Evolutionary conservation across 2,329 filamentous ascomycete genomes (phyloP).

Genomic region (Aspergillus pseudonomiae): DNA sequence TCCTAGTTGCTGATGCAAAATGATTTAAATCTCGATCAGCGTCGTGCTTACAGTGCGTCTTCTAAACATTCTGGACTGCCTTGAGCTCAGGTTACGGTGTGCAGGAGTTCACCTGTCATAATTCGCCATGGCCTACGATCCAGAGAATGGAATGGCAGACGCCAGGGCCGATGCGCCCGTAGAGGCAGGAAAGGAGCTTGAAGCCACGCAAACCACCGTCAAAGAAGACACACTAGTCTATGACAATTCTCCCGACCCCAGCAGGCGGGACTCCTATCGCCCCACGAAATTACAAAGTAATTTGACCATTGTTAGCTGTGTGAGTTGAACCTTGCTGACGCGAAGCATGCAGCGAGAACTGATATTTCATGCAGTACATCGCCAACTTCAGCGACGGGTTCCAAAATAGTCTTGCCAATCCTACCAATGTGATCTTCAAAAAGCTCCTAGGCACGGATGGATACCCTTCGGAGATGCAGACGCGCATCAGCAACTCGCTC

Average conservation of each 20-base stretch:
- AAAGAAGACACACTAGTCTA: background rate
- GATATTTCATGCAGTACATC: slow-evolving; percentile 26
- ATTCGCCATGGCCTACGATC: background rate
- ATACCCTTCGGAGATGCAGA: slow-evolving; percentile 34
- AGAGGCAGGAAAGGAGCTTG: background rate
- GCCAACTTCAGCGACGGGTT: slow-evolving; percentile 39
- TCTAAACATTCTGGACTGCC: background rate
- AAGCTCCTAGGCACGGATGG: slow-evolving; percentile 26
- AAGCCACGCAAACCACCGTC: background rate
- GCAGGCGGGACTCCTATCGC: slow-evolving; percentile 11
- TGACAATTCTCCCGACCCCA: background rate
- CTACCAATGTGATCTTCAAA: slow-evolving; percentile 38
- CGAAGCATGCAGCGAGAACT: background rate
- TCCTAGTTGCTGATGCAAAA: background rate
- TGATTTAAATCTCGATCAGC: background rate
- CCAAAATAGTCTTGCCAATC: slow-evolving; percentile 35
- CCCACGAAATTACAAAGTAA: slow-evolving; percentile 32
- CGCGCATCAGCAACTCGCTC: slow-evolving; percentile 34
- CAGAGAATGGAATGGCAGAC: background rate
- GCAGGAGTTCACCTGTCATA: background rate
- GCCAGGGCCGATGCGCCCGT: background rate
- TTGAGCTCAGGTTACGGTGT: background rate
- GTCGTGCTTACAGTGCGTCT: background rate
- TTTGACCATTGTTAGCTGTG: slow-evolving; percentile 33
- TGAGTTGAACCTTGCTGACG: slow-evolving; percentile 14